Conservation (phyloP, 1,284 basidiomycete species). For the Rhodofomes roseus region DNA sequence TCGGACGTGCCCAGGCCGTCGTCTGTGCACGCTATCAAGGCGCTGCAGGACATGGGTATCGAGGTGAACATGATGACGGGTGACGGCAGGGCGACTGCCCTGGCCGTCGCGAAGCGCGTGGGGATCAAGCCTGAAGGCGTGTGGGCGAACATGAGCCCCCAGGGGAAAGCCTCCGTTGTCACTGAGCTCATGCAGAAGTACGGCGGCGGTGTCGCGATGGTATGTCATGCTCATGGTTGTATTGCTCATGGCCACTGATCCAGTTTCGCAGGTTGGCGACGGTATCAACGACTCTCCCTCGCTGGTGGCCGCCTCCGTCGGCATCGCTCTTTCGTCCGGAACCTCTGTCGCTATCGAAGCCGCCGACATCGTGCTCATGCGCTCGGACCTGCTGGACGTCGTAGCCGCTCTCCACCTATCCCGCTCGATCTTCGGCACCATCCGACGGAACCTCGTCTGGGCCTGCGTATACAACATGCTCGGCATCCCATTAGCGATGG, state of each 20-base stretch:
- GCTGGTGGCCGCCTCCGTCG: slow-evolving; percentile 91
- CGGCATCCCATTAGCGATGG: slow-evolving; percentile 99
- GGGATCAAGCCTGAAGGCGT: slow-evolving; percentile 81
- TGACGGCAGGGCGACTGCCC: slow-evolving; percentile 78
- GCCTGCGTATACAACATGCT: slow-evolving; percentile 92
- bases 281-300: slow-evolving; percentile 99
- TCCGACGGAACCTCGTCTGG: slow-evolving; percentile 88
- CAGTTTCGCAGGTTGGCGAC: slow-evolving; percentile 78
- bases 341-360: slow-evolving; percentile 98
- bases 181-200: slow-evolving; percentile 73
- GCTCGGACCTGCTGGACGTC: slow-evolving; percentile 93
- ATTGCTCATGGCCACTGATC: slow-evolving; percentile 5
- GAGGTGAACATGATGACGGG: slow-evolving; percentile 91
- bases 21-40: slow-evolving; percentile 75
- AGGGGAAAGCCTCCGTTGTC: slow-evolving; percentile 86
- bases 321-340: slow-evolving; percentile 93
- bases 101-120: slow-evolving; percentile 83
- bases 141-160: slow-evolving; percentile 87
- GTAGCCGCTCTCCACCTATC: slow-evolving; percentile 94
- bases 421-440: slow-evolving; percentile 85
- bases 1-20: slow-evolving; percentile 84
- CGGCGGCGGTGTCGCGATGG: slow-evolving; percentile 84
- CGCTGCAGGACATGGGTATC: slow-evolving; percentile 84
- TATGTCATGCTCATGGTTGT: slow-evolving; percentile 31
- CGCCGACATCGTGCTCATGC: slow-evolving; percentile 97